A percentile compares a stretch with the other conserved stretches of the same genome.
These are phyloP conservation scores for Boletus reticuloceps DNA, from an alignment of 768 basidiomycete species.

Conservation along the genomic window DNA sequence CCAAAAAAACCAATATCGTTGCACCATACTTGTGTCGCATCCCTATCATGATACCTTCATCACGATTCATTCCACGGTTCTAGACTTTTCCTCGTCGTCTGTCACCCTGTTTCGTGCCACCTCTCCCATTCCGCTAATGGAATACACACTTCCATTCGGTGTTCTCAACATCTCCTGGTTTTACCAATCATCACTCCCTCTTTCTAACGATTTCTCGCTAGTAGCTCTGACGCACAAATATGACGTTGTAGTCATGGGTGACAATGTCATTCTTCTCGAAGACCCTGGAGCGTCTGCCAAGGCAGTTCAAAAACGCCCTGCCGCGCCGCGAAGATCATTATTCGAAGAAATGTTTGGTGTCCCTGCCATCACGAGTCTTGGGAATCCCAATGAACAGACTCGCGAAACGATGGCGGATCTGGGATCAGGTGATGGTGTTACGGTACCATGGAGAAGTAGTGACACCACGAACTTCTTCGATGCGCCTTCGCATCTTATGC, in stretches of 20 bases:
- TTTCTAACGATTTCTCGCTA: slow-evolving; percentile 46
- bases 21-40: slow-evolving; percentile 53
- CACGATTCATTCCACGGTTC: slow-evolving; percentile 43
- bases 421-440: slow-evolving; percentile 13
- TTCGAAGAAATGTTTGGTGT: slow-evolving; percentile 92
- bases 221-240: slow-evolving; percentile 70
- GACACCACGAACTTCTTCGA: slow-evolving; percentile 53
- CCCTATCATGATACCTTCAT: slow-evolving; percentile 57
- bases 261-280: slow-evolving; percentile 42
- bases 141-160: slow-evolving; percentile 57
- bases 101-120: slow-evolving; percentile 48
- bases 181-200: slow-evolving; percentile 32
- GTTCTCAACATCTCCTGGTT: slow-evolving; percentile 49
- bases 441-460: slow-evolving; percentile 38
- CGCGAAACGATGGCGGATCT: slow-evolving; percentile 8
- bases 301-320: slow-evolving; percentile 31
- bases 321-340: slow-evolving; percentile 51
- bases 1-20: slow-evolving; percentile 34
- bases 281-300: slow-evolving; percentile 44
- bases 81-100: slow-evolving; percentile 34
- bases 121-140: slow-evolving; percentile 44
- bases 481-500: slow-evolving; percentile 72
- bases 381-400: slow-evolving; percentile 21
- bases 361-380: slow-evolving; percentile 53
- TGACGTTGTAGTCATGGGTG: slow-evolving; percentile 67